These are phyloP conservation scores for Cladosporium sp. DNA, from an alignment of 2,329 filamentous ascomycete species.

Conservation along the genomic window DNA sequence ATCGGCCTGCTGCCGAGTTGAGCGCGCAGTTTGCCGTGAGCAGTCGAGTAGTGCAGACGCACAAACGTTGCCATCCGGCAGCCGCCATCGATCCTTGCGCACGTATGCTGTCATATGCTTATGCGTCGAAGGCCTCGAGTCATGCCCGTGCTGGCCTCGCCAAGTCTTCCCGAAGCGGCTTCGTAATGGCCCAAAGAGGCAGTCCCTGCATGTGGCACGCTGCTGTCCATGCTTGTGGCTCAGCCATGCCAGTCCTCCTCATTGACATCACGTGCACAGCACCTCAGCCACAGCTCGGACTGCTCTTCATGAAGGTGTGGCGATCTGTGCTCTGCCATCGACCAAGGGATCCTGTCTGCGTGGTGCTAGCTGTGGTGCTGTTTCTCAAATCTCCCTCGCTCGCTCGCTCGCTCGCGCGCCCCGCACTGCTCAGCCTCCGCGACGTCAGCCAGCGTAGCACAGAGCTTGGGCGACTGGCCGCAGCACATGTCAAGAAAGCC, in stretches of 20 bases:
- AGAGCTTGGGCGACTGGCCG: not conserved
- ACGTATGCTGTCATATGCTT: not conserved
- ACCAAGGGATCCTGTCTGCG: no score
- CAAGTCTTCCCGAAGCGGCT: not conserved
- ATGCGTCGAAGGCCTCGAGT: no score
- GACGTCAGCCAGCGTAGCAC: not conserved
- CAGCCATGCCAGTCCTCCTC: no score
- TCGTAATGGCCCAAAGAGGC: not conserved
- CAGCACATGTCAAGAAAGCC: not conserved
- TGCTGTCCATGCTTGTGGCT: no score
- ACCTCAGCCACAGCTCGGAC: not conserved
- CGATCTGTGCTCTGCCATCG: no score
- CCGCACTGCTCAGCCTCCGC: constrained; percentile 1
- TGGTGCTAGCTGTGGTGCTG: no score
- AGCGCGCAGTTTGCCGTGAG: no score
- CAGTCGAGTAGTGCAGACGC: not conserved
- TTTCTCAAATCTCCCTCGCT: not conserved
- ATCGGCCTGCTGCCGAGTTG: no score
- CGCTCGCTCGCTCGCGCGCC: not conserved
- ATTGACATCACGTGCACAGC: not conserved
- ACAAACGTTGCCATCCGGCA: not conserved
- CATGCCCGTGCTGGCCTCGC: not conserved
- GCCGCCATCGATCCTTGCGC: not conserved
- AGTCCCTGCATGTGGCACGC: not conserved
- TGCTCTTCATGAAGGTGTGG: not conserved